phyloP scores from a whole-genome alignment of 2,329 filamentous ascomycete species.

The Microdochium nivale region DNA sequence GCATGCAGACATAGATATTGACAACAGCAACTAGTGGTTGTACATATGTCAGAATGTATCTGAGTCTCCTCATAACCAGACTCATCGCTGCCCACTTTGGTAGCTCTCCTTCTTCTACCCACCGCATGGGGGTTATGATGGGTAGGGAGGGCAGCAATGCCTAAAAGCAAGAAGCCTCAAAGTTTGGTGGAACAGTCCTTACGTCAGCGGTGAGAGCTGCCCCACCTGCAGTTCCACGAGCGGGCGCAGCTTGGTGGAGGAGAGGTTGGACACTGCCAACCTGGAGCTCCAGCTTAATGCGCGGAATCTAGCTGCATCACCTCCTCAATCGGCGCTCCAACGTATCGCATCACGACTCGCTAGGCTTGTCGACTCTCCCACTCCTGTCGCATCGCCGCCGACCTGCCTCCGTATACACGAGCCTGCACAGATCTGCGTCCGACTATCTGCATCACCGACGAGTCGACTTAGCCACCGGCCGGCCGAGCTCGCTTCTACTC shows the following conservation, averaged over 20 bases:
- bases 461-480: background rate
- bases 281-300: background rate
- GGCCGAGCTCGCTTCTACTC: conserved; percentile 3
- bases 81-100: no score
- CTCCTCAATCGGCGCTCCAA: background rate
- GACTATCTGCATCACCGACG: background rate
- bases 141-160: no score
- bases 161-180: background rate
- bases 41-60: no score
- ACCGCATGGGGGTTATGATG: no score
- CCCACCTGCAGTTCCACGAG: background rate
- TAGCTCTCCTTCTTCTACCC: no score
- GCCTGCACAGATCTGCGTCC: background rate
- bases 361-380: background rate
- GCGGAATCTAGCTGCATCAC: background rate
- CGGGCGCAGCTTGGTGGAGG: background rate
- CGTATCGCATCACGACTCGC: background rate
- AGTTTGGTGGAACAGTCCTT: background rate
- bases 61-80: no score
- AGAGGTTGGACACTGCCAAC: background rate
- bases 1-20: no score
- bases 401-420: background rate
- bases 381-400: background rate
- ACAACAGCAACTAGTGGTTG: no score
- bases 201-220: background rate